Evolutionary conservation across 1,284 basidiomycete genomes (phyloP), one percentile per base, ranked within the genome.

Genomic region (Clitocybe nebularis): DNA sequence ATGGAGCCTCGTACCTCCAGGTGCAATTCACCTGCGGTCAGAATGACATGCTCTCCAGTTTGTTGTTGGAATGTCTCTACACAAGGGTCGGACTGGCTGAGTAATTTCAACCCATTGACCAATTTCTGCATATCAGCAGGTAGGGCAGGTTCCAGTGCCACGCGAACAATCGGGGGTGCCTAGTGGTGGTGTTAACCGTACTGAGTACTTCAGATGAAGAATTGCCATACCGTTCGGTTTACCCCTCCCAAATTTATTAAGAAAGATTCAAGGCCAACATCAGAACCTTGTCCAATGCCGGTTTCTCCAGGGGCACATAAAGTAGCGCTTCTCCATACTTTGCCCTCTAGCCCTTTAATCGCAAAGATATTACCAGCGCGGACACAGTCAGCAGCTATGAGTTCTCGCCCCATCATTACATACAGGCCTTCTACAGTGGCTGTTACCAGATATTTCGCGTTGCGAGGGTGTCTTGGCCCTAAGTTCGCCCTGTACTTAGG

Each of bases 301-400:
- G 46, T 53, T 24, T 69, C 68, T 20, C 62, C 58, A 2, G 84
- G 77, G 1, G 84, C 81, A 66, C 93, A 97, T 1, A 99, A 66
- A 0, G 96, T 99, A 2, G 89, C 93, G 57, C 84, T 95, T 43
- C 95, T 74, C 72, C 89, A 86, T 0, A 99, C 92, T 51, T 84
- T 88, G 0, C 93, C 92, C 55, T 92, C 90, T 39, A 99, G 64
- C 0, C 96, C 96, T 44, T 76, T 85, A 46, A 98, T 81, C 1
- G 94, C 96, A 55, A 97, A 99, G 2, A 96, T 90, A 59, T 97
- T 95, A 8, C 96, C 96, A 0, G 96, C 94, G n/a, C 77, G 79
- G 0, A 99, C 93, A 48, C 75, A 74, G 30, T 88, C 73, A 3
- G 97, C 92, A 0, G 84, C 74, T 0, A 92, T 80, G 13, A 99